phyloP scores from a whole-genome alignment of 1,284 basidiomycete species.

The Sanguinoderma infundibulare region DNA sequence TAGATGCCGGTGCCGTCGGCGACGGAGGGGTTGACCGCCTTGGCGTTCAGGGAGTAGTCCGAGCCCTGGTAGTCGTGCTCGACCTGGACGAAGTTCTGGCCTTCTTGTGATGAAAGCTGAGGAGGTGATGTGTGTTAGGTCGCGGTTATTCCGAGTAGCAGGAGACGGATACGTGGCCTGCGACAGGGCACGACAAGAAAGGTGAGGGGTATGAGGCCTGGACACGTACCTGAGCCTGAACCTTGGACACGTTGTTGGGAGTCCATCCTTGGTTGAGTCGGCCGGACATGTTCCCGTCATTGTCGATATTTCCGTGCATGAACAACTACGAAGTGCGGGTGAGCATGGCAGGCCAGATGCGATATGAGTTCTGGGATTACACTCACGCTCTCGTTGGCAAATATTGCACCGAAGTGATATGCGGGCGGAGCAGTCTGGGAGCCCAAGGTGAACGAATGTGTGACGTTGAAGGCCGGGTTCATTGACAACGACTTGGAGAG shows the following conservation, averaged over 20 bases:
- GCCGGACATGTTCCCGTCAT: slow-evolving; percentile 89
- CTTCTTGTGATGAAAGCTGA: slow-evolving; percentile 69
- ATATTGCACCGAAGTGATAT: slow-evolving; percentile 96
- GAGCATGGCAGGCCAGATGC: neutral
- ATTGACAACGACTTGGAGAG: slow-evolving; percentile 93
- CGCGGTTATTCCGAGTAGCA: slow-evolving; percentile 7
- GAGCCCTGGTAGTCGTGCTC: slow-evolving; percentile 95
- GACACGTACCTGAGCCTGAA: slow-evolving; percentile 80
- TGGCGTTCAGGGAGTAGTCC: slow-evolving; percentile 89
- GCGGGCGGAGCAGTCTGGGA: slow-evolving; percentile 77
- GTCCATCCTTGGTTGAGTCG: slow-evolving; percentile 93
- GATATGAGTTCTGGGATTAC: neutral
- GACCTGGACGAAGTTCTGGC: slow-evolving; percentile 89
- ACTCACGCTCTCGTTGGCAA: slow-evolving; percentile 82
- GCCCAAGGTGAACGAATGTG: slow-evolving; percentile 92
- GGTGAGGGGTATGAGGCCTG: neutral
- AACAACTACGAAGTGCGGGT: slow-evolving; percentile 64
- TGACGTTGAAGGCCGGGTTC: slow-evolving; percentile 97
- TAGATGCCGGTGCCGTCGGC: slow-evolving; percentile 93
- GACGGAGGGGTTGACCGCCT: slow-evolving; percentile 93
- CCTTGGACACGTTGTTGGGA: slow-evolving; percentile 80
- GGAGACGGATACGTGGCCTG: neutral
- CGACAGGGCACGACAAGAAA: neutral
- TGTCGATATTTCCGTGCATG: slow-evolving; percentile 93
- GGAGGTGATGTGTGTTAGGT: slow-evolving; percentile 19